Conservation (phyloP, 345 rosid species). For the Turritis glabra region DNA sequence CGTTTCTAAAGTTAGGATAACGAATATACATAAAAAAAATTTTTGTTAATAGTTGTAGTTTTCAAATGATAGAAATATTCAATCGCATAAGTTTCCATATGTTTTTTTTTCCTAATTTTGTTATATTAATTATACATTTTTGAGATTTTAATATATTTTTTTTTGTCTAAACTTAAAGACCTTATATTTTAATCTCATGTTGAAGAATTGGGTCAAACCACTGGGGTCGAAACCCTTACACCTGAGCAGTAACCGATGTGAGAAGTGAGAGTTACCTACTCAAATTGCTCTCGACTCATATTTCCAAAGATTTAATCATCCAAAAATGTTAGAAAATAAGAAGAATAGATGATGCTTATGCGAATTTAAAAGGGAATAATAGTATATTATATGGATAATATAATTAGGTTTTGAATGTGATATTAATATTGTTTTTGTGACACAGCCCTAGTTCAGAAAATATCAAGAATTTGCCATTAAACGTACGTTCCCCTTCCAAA, state of each 20-base stretch:
- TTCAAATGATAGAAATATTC: background rate
- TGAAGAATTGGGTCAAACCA: background rate
- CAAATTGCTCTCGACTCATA: background rate
- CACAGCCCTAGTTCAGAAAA: background rate
- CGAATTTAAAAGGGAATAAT: background rate
- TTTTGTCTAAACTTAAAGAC: background rate
- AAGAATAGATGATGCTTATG: background rate
- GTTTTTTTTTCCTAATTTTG: background rate
- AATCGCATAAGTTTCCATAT: background rate
- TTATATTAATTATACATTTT: background rate
- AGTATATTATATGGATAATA: background rate
- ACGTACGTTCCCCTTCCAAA: background rate
- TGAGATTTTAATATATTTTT: background rate
- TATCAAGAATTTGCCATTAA: background rate
- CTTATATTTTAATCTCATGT: background rate
- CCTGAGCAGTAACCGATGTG: background rate
- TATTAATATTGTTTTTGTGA: background rate
- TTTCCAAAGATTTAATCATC: background rate
- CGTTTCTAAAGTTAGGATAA: background rate
- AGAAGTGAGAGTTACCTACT: background rate
- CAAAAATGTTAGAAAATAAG: background rate
- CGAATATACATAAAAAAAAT: background rate
- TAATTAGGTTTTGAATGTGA: constrained; percentile 29
- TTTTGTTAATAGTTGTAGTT: background rate
- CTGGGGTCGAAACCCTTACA: background rate